Evolutionary conservation across 306 rosid species (phyloP).

Genomic region (Oxytropis ochrocephala): DNA sequence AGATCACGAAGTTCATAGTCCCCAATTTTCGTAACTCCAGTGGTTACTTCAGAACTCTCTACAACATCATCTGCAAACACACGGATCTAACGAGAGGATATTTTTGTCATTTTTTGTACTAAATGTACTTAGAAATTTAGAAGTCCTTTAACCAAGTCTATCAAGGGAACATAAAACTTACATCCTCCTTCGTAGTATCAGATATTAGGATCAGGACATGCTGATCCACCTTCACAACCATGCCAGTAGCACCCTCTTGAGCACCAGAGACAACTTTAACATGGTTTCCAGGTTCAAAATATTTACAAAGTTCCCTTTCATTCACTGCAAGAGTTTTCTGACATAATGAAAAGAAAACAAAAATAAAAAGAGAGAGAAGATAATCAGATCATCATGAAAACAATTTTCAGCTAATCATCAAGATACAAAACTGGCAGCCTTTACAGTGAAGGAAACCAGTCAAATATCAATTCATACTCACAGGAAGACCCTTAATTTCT

Average conservation of each 20-base stretch:
- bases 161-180: conserved; percentile 35
- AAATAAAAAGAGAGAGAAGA: background rate
- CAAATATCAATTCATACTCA: conserved; percentile 33
- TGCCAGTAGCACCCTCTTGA: conserved; percentile 98
- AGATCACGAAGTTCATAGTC: conserved; percentile 97
- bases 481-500: conserved; percentile 84
- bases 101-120: conserved; percentile 13
- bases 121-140: background rate
- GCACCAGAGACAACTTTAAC: conserved; percentile 94
- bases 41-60: conserved; percentile 96
- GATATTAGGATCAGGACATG: conserved; percentile 91
- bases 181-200: conserved; percentile 95
- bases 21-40: conserved; percentile 90
- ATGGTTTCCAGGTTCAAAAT: conserved; percentile 95
- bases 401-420: conserved; percentile 5
- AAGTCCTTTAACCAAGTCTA: background rate
- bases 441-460: background rate
- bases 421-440: background rate
- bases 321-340: conserved; percentile 81
- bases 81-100: conserved; percentile 56
- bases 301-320: conserved; percentile 90
- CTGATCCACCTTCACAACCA: conserved; percentile 97
- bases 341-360: background rate
- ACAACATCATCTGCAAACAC: conserved; percentile 99
- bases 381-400: background rate